These are phyloP conservation scores for Calonectria ilicicola DNA, from an alignment of 2,329 filamentous ascomycete genomes.

Conservation along the genomic window DNA sequence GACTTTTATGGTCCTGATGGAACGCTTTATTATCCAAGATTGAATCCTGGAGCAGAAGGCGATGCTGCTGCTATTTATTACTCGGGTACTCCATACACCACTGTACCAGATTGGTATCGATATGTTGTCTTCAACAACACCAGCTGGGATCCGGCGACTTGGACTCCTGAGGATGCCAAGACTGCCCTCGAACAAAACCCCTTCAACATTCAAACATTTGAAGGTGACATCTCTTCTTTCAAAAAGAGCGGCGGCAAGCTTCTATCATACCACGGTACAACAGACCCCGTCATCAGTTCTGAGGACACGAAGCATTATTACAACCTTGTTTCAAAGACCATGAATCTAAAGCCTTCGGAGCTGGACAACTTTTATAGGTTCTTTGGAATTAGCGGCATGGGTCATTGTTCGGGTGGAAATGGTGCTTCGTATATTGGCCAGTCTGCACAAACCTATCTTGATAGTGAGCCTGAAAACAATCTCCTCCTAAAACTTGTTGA, in stretches of 20 bases:
- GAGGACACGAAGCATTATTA: constrained; percentile 41
- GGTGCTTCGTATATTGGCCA: constrained; percentile 54
- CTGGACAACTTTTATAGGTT: constrained; percentile 63
- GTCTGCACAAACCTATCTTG: constrained; percentile 30
- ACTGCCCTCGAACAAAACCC: constrained; percentile 49
- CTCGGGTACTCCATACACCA: constrained; percentile 21
- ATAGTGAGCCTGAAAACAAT: constrained; percentile 53
- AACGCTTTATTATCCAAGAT: constrained; percentile 54
- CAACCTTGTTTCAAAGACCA: constrained; percentile 29
- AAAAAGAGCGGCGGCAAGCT: constrained; percentile 55
- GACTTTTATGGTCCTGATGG: constrained; percentile 46
- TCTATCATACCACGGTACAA: constrained; percentile 59
- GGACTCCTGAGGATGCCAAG: constrained; percentile 40
- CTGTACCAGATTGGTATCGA: constrained; percentile 45
- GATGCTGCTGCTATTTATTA: constrained; percentile 40
- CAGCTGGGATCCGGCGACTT: constrained; percentile 37
- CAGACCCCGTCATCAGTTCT: constrained; percentile 32
- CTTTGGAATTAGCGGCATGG: constrained; percentile 64
- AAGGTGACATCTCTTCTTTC: constrained; percentile 54
- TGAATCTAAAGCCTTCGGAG: constrained; percentile 39
- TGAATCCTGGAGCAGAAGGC: constrained; percentile 57
- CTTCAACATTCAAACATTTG: constrained; percentile 55
- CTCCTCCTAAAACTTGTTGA: constrained; percentile 60
- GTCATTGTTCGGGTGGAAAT: constrained; percentile 60
- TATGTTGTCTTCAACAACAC: constrained; percentile 56